Evolutionary conservation across 768 basidiomycete species (phyloP).

Genomic region (Rhodosporidiobolus sp.): DNA sequence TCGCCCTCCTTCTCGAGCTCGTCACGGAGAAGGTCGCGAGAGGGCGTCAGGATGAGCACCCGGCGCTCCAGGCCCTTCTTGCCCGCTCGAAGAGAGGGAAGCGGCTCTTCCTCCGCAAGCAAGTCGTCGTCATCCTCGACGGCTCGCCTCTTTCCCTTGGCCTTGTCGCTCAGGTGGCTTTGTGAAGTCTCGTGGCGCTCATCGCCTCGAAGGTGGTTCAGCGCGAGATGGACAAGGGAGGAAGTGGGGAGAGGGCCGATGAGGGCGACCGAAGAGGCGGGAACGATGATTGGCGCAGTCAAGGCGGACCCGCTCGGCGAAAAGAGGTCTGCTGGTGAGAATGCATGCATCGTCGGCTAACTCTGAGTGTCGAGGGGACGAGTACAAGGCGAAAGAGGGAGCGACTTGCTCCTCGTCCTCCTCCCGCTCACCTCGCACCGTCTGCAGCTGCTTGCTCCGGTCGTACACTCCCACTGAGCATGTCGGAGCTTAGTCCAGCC

Average conservation of each 20-base stretch:
- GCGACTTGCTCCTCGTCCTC: no score
- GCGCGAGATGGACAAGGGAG: slow-evolving; percentile 19
- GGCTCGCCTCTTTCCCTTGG: slow-evolving; percentile 14
- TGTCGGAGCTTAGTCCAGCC: no score
- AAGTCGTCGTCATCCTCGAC: neutral
- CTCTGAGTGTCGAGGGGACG: no score
- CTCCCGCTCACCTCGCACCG: no score
- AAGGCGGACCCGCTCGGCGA: neutral
- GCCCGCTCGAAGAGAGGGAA: no score
- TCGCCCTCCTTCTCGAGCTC: slow-evolving; percentile 19
- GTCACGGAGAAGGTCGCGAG: neutral
- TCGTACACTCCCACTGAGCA: no score
- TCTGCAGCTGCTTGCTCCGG: no score
- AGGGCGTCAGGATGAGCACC: slow-evolving; percentile 23
- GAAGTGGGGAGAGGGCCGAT: slow-evolving; percentile 7
- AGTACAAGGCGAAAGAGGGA: no score
- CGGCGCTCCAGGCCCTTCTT: neutral
- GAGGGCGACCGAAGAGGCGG: slow-evolving; percentile 19
- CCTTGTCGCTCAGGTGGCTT: neutral
- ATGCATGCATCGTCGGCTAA: neutral
- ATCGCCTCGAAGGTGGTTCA: slow-evolving; percentile 15
- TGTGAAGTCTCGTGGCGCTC: neutral
- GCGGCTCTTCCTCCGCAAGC: neutral
- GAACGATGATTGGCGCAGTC: neutral
- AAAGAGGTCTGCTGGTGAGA: slow-evolving; percentile 1